phyloP scores from a whole-genome alignment of 1,139 yeast genomes.

The Wickerhamomyces sp. region DNA sequence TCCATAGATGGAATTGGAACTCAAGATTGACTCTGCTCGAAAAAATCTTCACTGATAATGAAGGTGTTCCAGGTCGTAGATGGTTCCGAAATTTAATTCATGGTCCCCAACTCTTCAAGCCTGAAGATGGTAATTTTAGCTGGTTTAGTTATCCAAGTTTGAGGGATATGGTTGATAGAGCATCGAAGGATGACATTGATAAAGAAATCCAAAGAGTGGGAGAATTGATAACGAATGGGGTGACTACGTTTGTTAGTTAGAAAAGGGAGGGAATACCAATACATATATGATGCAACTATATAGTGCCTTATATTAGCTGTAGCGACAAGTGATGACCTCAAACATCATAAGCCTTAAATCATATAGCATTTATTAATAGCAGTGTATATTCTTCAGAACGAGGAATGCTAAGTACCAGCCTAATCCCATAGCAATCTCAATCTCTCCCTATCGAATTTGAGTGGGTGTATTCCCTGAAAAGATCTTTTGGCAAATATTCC shows the following conservation, averaged over 20 bases:
- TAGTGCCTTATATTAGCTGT: no score
- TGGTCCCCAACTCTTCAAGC: conserved; percentile 66
- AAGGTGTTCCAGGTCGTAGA: conserved; percentile 47
- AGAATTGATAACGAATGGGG: conserved; percentile 29
- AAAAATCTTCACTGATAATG: conserved; percentile 43
- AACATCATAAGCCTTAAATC: no score
- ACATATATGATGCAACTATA: neutral
- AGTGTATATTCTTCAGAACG: no score
- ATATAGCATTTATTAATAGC: no score
- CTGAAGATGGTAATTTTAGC: conserved; percentile 38
- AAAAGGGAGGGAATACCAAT: neutral
- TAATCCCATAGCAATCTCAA: no score
- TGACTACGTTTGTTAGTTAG: conserved; percentile 7
- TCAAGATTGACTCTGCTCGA: conserved; percentile 55
- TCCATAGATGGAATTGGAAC: conserved; percentile 80
- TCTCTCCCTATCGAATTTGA: no score
- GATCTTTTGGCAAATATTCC: no score
- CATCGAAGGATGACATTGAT: conserved; percentile 44
- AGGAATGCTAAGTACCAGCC: no score
- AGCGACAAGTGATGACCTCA: no score
- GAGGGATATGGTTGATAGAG: conserved; percentile 55
- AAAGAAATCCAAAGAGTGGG: conserved; percentile 46
- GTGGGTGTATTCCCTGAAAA: no score
- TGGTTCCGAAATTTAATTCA: conserved; percentile 67
- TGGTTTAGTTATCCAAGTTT: conserved; percentile 76